Conservation (phyloP, 2,329 filamentous ascomycete species). For the Trichophyton simii region DNA sequence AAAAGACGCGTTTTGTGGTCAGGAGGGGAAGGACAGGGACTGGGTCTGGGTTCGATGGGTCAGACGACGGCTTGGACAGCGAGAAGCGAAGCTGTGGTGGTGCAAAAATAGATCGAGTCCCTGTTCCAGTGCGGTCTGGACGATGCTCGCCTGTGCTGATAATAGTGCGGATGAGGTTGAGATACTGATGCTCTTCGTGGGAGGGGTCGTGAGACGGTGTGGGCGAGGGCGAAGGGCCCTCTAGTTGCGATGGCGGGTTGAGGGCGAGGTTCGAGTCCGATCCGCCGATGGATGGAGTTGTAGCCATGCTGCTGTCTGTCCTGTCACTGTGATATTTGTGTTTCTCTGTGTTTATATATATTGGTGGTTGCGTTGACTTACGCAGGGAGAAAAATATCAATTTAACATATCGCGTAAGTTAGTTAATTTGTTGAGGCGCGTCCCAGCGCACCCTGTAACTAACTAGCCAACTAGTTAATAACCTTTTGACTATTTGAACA, state of each 20-base stretch:
- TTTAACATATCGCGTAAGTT: too few species aligned
- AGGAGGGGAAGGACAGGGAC: slow-evolving; percentile 73
- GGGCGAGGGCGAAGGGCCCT: background rate
- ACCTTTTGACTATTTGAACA: too few species aligned
- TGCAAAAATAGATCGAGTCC: slow-evolving; percentile 79
- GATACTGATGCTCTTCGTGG: slow-evolving; percentile 90
- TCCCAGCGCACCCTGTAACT: too few species aligned
- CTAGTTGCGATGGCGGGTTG: background rate
- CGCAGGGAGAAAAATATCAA: too few species aligned
- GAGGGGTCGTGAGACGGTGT: slow-evolving; percentile 17
- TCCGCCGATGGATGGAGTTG: background rate
- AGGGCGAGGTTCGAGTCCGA: background rate
- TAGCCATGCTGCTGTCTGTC: background rate
- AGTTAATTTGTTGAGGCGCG: too few species aligned
- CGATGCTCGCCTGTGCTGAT: slow-evolving; percentile 72
- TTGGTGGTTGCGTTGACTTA: background rate
- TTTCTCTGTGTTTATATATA: background rate
- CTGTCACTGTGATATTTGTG: background rate
- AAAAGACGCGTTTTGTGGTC: slow-evolving; percentile 93
- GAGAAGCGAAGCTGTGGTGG: slow-evolving; percentile 76
- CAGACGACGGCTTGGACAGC: slow-evolving; percentile 48
- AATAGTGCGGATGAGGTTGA: slow-evolving; percentile 77
- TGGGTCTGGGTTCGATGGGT: slow-evolving; percentile 14
- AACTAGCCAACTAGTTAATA: too few species aligned
- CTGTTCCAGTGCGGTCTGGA: slow-evolving; percentile 85